phyloP scores from a whole-genome alignment of 306 rosid genomes.

The Arachis stenosperma region DNA sequence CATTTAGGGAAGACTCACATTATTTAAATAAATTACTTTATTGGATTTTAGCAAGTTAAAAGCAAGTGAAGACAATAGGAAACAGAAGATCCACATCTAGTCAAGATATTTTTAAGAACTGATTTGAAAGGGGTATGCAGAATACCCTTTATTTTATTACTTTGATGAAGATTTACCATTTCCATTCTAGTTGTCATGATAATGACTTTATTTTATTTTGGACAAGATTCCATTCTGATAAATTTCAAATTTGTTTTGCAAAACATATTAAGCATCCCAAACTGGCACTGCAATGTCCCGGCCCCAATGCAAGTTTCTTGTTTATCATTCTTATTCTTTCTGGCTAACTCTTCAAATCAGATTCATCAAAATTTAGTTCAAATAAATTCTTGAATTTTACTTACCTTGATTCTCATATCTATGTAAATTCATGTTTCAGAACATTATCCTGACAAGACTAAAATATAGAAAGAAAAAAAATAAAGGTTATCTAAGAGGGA shows the following conservation, averaged over 20 bases:
- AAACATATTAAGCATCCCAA: not conserved
- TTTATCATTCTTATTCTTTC: not conserved
- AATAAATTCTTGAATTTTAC: conserved; percentile 16
- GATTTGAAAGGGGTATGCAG: not conserved
- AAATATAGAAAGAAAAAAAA: not conserved
- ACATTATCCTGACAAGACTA: not conserved
- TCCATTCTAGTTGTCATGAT: conserved; percentile 10
- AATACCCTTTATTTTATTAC: conserved; percentile 6
- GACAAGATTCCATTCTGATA: not conserved
- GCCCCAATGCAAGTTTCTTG: not conserved
- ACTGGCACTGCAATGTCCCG: not conserved
- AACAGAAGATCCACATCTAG: not conserved
- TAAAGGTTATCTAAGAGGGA: conserved; percentile 18
- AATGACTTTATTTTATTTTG: not conserved
- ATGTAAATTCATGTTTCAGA: not conserved
- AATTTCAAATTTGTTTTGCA: not conserved
- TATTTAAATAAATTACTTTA: not conserved
- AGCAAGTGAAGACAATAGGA: not conserved
- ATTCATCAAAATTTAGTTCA: not conserved
- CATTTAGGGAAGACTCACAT: conserved; percentile 1
- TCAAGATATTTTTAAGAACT: not conserved
- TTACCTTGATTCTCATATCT: not conserved
- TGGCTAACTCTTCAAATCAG: not conserved
- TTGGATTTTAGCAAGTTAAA: not conserved
- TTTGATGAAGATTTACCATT: not conserved